A percentile compares a stretch with the other conserved stretches of the same genome.
Evolutionary conservation across 331 rosid genomes (phyloP).

Genomic region (Pyrus hybrid): DNA sequence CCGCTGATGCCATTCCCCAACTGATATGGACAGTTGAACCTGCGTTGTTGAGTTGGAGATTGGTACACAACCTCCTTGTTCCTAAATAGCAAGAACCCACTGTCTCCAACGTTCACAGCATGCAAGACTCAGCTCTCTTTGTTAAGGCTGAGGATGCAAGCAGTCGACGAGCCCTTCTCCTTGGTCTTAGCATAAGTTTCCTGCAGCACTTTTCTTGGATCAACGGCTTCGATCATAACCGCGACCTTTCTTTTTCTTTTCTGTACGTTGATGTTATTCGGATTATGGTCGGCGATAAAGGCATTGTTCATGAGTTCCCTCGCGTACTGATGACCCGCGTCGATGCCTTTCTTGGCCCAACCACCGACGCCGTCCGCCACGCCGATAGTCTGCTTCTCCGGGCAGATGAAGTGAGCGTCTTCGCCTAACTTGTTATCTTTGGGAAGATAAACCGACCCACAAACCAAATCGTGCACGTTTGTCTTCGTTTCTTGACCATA

Average conservation of each 20-base stretch:
- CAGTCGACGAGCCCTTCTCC: constrained; percentile 16
- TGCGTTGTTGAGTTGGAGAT: not conserved
- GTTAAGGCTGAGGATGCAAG: constrained; percentile 1
- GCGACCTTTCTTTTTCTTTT: not conserved
- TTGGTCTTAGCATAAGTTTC: not conserved
- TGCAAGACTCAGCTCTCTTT: not conserved
- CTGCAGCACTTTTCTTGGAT: not conserved
- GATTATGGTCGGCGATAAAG: too few species aligned
- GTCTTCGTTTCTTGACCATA: too few species aligned
- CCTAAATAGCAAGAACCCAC: constrained; percentile 15
- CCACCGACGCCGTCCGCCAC: constrained; percentile 12
- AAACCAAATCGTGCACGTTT: not conserved
- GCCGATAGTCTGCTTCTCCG: not conserved
- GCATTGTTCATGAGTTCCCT: not conserved
- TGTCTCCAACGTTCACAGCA: constrained; percentile 5
- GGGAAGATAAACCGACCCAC: not conserved
- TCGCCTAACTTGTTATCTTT: not conserved
- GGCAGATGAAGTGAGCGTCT: constrained; percentile 9
- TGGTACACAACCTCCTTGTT: not conserved
- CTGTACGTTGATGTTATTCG: too few species aligned
- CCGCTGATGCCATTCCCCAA: not conserved
- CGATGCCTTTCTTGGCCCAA: too few species aligned
- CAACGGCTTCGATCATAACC: not conserved
- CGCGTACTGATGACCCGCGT: not conserved
- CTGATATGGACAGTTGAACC: not conserved